phyloP scores from a whole-genome alignment of 2,329 filamentous ascomycete species.

The Sporothrix dimorphospora region DNA sequence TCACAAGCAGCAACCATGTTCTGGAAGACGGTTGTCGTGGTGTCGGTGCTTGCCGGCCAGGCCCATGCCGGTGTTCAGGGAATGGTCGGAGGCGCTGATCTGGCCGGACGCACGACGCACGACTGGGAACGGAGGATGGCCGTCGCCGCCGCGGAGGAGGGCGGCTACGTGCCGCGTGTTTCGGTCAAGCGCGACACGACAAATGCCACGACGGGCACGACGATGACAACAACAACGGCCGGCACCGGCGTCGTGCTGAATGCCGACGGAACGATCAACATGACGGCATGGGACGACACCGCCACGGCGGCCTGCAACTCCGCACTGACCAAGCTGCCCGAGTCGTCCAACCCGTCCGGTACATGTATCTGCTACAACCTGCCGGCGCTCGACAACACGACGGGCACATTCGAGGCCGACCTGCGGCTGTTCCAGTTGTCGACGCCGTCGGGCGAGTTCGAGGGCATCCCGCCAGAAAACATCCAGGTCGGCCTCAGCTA shows the following conservation, averaged over 20 bases:
- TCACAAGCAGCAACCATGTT: constrained; percentile 41
- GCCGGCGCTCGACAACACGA: constrained; percentile 66
- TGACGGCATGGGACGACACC: constrained; percentile 58
- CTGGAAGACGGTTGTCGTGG: constrained; percentile 42
- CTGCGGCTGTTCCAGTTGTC: constrained; percentile 73
- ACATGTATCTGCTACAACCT: constrained; percentile 84
- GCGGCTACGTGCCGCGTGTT: constrained; percentile 29
- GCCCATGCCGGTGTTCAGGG: constrained; percentile 43
- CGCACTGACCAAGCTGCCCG: constrained; percentile 57
- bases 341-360: constrained; percentile 72
- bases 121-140: constrained; percentile 40
- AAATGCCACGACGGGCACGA: constrained; percentile 30
- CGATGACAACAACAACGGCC: neutral
- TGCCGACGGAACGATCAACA: constrained; percentile 53
- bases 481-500: constrained; percentile 61
- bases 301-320: constrained; percentile 63
- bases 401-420: constrained; percentile 76
- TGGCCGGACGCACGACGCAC: constrained; percentile 35
- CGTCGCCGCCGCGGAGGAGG: constrained; percentile 35
- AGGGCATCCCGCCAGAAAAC: constrained; percentile 54
- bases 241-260: constrained; percentile 43
- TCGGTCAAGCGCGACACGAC: constrained; percentile 31
- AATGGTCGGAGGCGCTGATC: constrained; percentile 36
- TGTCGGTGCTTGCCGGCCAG: constrained; percentile 43
- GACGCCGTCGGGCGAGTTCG: constrained; percentile 57